A percentile compares a stretch with the other conserved stretches of the same genome.
phyloP scores from a whole-genome alignment of 2,329 filamentous ascomycete genomes.

The Hypoxylon sp. region DNA sequence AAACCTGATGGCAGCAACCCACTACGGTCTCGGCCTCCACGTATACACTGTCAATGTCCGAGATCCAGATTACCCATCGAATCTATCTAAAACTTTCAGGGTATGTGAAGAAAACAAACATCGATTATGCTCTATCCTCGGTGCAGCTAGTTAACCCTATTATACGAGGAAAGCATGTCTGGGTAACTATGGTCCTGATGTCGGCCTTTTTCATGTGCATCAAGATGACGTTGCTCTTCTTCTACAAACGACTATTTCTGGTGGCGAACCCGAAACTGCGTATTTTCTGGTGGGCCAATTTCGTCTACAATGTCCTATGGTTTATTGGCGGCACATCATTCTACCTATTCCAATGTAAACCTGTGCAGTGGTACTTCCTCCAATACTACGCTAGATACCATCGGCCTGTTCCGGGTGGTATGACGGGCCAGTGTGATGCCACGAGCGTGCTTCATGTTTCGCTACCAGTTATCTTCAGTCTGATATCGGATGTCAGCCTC shows the following conservation, averaged over 20 bases:
- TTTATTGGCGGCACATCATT: slow-evolving; percentile 49
- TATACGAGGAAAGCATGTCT: slow-evolving; percentile 44
- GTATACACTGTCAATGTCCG: slow-evolving; percentile 42
- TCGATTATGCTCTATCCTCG: background rate
- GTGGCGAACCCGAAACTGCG: slow-evolving; percentile 41
- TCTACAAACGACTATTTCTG: slow-evolving; percentile 48
- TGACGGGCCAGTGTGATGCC: slow-evolving; percentile 46
- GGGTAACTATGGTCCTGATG: slow-evolving; percentile 52
- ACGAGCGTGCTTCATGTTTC: slow-evolving; percentile 47
- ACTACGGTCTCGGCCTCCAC: slow-evolving; percentile 49
- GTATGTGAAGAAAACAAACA: slow-evolving; percentile 28
- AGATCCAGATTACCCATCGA: slow-evolving; percentile 45
- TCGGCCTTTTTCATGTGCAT: slow-evolving; percentile 47
- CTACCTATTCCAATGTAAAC: slow-evolving; percentile 50
- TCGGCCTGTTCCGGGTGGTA: slow-evolving; percentile 35
- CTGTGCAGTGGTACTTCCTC: slow-evolving; percentile 48
- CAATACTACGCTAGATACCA: slow-evolving; percentile 44
- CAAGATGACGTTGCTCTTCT: slow-evolving; percentile 51
- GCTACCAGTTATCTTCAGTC: slow-evolving; percentile 47
- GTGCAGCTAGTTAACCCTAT: slow-evolving; percentile 17
- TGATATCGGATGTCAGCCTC: slow-evolving; percentile 48
- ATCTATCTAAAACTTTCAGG: slow-evolving; percentile 48
- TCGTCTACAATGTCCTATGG: slow-evolving; percentile 49
- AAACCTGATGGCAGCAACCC: slow-evolving; percentile 50
- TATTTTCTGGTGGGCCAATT: slow-evolving; percentile 50